A percentile compares a stretch with the other conserved stretches of the same genome.
Conservation (phyloP, 306 rosid species). For the Arachis stenosperma region DNA sequence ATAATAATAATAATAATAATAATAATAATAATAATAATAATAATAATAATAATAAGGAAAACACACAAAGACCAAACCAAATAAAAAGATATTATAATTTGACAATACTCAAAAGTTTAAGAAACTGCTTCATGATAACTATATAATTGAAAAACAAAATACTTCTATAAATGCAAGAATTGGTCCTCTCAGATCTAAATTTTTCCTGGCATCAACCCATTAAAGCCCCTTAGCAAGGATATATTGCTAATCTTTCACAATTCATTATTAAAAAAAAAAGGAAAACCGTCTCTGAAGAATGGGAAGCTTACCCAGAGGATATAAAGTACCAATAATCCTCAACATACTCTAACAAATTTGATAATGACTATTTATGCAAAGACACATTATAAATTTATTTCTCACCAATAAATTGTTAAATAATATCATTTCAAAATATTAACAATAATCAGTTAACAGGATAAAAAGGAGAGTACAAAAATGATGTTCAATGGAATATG, state of each 20-base stretch:
- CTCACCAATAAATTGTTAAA: conserved; percentile 13
- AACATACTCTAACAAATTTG: conserved; percentile 8
- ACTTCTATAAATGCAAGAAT: not conserved
- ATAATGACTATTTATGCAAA: not conserved
- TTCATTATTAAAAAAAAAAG: too few relatives aligned
- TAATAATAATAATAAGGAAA: too few relatives aligned
- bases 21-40: too few relatives aligned
- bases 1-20: too few relatives aligned
- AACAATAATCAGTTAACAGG: not conserved
- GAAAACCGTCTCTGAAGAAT: not conserved
- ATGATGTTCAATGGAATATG: conserved; percentile 13
- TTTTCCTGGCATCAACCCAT: not conserved
- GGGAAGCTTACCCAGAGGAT: not conserved
- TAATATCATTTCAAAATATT: not conserved
- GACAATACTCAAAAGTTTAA: too few relatives aligned
- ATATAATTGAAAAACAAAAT: too few relatives aligned
- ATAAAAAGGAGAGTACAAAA: not conserved
- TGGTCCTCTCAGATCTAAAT: not conserved
- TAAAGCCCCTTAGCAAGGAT: conserved; percentile 5
- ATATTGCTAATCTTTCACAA: conserved; percentile 1
- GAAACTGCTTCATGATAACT: too few relatives aligned
- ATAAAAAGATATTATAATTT: too few relatives aligned
- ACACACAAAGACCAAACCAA: too few relatives aligned
- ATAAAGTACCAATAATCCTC: not conserved
- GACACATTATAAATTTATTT: not conserved